Evolutionary conservation across 2,329 filamentous ascomycete genomes (phyloP).

Genomic region (Volutella citrinella): DNA sequence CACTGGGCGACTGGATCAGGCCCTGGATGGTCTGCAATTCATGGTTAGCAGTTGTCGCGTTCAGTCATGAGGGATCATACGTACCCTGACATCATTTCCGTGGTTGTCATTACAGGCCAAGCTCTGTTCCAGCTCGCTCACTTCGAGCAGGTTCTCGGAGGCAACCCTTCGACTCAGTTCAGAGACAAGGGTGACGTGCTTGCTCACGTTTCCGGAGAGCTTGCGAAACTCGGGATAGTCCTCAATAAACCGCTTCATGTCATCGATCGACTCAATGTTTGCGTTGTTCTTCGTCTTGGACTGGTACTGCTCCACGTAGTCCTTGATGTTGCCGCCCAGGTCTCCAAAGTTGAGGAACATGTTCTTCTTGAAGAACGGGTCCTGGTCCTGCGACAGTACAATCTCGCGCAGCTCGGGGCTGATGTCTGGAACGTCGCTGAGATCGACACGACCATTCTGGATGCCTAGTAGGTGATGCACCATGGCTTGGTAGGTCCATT

Average conservation of each 20-base stretch:
- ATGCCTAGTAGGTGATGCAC: slow-evolving; percentile 95
- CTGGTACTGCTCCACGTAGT: slow-evolving; percentile 98
- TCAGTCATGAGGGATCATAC: slow-evolving; percentile 11
- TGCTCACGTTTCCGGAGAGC: slow-evolving; percentile 95
- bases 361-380: slow-evolving; percentile 98
- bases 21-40: slow-evolving; percentile 77
- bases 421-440: slow-evolving; percentile 80
- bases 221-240: slow-evolving; percentile 98
- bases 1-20: slow-evolving; percentile 75
- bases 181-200: slow-evolving; percentile 93
- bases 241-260: slow-evolving; percentile 99
- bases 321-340: slow-evolving; percentile 92
- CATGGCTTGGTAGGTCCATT: slow-evolving; percentile 99
- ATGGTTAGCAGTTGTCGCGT: too few species aligned
- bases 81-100: slow-evolving; percentile 81
- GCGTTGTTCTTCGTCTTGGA: slow-evolving; percentile 95
- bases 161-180: slow-evolving; percentile 88
- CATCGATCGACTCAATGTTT: slow-evolving; percentile 93
- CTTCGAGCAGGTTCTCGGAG: slow-evolving; percentile 84
- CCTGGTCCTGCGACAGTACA: slow-evolving; percentile 92
- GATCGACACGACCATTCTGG: slow-evolving; percentile 87
- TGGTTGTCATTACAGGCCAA: slow-evolving; percentile 97
- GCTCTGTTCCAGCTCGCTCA: slow-evolving; percentile 95
- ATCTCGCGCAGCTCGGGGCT: slow-evolving; percentile 89
- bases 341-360: slow-evolving; percentile 99